A percentile compares a stretch with the other conserved stretches of the same genome.
These are phyloP conservation scores for Physcomitrium patens DNA, from an alignment of 225 moss, liverwort and hornwort species.

Conservation along the genomic window DNA sequence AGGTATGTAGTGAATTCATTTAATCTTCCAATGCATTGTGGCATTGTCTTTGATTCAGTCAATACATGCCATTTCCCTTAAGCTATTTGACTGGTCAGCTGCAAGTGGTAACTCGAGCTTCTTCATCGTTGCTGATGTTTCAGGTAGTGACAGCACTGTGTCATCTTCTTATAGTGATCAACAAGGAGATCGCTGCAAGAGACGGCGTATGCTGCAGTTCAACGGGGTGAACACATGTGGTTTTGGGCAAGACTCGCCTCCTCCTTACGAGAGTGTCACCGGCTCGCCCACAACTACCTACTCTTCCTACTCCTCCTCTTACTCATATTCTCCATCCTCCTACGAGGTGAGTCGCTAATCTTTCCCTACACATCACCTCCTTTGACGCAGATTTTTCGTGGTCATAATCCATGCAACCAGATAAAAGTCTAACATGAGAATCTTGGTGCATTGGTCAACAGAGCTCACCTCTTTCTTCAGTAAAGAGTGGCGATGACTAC, in stretches of 20 bases:
- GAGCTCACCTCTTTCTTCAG: constrained; percentile 52
- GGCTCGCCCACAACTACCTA: constrained; percentile 51
- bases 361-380: neutral
- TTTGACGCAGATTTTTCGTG: neutral
- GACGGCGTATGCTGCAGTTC: constrained; percentile 68
- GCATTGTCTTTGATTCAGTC: neutral
- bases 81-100: neutral
- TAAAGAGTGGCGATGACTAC: constrained; percentile 41
- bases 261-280: constrained; percentile 46
- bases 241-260: constrained; percentile 46
- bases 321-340: constrained; percentile 41
- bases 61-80: constrained; percentile 9
- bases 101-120: neutral
- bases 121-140: constrained; percentile 24
- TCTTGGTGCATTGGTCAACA: constrained; percentile 30
- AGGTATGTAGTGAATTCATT: constrained; percentile 32
- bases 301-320: constrained; percentile 33
- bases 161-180: constrained; percentile 54
- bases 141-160: constrained; percentile 58
- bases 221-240: constrained; percentile 49
- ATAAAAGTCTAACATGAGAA: neutral
- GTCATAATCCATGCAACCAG: neutral
- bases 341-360: constrained; percentile 41
- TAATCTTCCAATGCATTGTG: too few species aligned
- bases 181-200: constrained; percentile 57